phyloP scores from a whole-genome alignment of 306 rosid species.

The Rosa lucieae region DNA sequence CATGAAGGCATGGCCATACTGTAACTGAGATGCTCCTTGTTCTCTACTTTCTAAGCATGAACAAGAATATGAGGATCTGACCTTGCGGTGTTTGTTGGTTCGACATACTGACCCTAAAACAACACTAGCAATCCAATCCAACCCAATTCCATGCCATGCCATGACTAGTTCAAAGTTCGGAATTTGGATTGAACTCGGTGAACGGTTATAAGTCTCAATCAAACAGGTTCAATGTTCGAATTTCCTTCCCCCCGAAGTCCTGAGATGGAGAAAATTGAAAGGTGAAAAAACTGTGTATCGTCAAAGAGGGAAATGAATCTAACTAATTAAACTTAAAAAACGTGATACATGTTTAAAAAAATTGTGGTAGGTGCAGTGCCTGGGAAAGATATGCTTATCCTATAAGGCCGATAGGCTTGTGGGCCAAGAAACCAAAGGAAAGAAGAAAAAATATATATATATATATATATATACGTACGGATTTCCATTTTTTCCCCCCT shows the following conservation, averaged over 20 bases:
- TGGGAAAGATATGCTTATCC: constrained; percentile 34
- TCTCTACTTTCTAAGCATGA: constrained; percentile 21
- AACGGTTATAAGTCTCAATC: not conserved
- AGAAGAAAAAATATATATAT: not conserved
- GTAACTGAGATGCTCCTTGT: constrained; percentile 34
- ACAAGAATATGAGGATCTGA: not conserved
- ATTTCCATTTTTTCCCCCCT: no score
- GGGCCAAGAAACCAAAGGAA: constrained; percentile 49
- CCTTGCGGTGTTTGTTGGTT: not conserved
- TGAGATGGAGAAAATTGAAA: not conserved
- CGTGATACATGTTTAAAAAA: constrained; percentile 6
- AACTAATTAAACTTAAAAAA: not conserved
- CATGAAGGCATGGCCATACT: constrained; percentile 52
- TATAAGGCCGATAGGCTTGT: constrained; percentile 40
- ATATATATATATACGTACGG: no score
- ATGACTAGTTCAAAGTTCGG: not conserved
- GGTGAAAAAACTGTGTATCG: not conserved
- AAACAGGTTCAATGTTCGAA: not conserved
- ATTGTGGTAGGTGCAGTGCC: constrained; percentile 29
- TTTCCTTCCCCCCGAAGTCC: not conserved
- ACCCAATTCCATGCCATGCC: not conserved
- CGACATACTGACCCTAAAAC: not conserved
- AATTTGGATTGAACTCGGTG: not conserved
- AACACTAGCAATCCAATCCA: not conserved
- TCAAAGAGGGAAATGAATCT: not conserved